Percentiles rank a stretch among this genome's conserved stretches.
Evolutionary conservation across 805 yeast species (phyloP).

Genomic region (Ogataea angusta): DNA sequence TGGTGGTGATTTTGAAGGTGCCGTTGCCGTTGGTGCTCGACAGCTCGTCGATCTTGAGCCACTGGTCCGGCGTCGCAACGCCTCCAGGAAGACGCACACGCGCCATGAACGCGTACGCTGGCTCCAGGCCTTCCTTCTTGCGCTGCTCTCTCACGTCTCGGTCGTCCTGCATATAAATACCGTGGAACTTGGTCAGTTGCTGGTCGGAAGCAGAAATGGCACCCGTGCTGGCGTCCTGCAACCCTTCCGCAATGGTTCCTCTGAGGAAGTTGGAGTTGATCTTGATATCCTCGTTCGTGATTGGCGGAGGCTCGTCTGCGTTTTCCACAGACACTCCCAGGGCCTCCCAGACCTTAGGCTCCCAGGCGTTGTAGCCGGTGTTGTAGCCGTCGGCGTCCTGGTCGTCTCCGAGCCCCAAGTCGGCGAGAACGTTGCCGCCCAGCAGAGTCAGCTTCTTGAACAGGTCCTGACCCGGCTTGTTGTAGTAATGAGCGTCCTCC

Average conservation of each 20-base stretch:
- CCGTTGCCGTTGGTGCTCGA: slow-evolving; percentile 86
- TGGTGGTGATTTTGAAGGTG: slow-evolving; percentile 89
- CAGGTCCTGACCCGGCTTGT: slow-evolving; percentile 83
- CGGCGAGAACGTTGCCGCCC: slow-evolving; percentile 71
- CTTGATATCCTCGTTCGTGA: slow-evolving; percentile 96
- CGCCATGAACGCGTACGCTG: slow-evolving; percentile 95
- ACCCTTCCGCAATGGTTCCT: slow-evolving; percentile 89
- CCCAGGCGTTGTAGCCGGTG: slow-evolving; percentile 91
- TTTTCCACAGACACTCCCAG: slow-evolving; percentile 85
- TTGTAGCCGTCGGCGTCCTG: slow-evolving; percentile 95
- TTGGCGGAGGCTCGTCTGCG: slow-evolving; percentile 85
- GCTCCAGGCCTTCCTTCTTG: slow-evolving; percentile 89
- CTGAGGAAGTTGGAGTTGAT: slow-evolving; percentile 80
- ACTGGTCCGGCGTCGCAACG: slow-evolving; percentile 79
- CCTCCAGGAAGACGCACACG: slow-evolving; percentile 96
- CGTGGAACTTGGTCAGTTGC: slow-evolving; percentile 95
- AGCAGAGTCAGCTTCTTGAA: slow-evolving; percentile 58
- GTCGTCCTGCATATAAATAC: slow-evolving; percentile 98
- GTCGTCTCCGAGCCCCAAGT: slow-evolving; percentile 90
- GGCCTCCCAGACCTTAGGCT: slow-evolving; percentile 78
- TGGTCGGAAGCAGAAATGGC: slow-evolving; percentile 88
- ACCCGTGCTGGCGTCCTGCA: slow-evolving; percentile 79
- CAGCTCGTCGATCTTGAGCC: slow-evolving; percentile 80
- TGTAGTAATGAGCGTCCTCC: slow-evolving; percentile 90
- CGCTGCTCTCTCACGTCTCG: slow-evolving; percentile 93